Conservation (phyloP, 2,329 filamentous ascomycete genomes). For the Xylaria digitata region DNA sequence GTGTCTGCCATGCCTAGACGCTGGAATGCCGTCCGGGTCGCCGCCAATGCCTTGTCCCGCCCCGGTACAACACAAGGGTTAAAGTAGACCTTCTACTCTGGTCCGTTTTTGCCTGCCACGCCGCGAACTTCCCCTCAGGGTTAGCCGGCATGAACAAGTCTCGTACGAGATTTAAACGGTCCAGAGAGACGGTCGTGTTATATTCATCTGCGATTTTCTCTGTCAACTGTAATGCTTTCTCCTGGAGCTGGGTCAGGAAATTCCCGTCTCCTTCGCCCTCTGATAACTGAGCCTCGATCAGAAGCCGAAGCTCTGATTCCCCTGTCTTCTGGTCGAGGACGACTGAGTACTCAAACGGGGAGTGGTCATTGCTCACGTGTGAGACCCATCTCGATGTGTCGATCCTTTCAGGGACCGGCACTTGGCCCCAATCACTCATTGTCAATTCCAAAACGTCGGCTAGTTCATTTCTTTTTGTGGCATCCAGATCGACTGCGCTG, state of each 20-base stretch:
- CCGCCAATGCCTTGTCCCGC: conserved; percentile 8
- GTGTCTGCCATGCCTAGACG: conserved; percentile 31
- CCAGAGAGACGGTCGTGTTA: conserved; percentile 29
- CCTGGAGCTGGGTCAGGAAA: conserved; percentile 19
- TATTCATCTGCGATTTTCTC: conserved; percentile 25
- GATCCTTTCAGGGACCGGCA: conserved; percentile 10
- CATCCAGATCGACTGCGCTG: conserved; percentile 29
- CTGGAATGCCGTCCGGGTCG: conserved; percentile 31
- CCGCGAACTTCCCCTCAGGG: conserved; percentile 26
- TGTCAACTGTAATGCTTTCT: conserved; percentile 21
- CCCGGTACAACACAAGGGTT: conserved; percentile 25
- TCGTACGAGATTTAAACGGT: conserved; percentile 30
- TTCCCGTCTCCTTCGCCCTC: conserved; percentile 1
- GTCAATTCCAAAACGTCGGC: conserved; percentile 26
- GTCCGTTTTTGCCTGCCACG: conserved; percentile 34
- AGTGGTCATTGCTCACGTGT: conserved; percentile 36
- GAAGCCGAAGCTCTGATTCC: conserved; percentile 37
- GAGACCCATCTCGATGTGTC: conserved; percentile 29
- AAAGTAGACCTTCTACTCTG: conserved; percentile 40
- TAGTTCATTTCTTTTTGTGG: conserved; percentile 10
- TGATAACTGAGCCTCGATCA: conserved; percentile 36
- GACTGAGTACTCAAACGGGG: conserved; percentile 39
- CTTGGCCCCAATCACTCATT: conserved; percentile 28
- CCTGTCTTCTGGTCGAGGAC: conserved; percentile 34
- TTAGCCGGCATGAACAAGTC: conserved; percentile 36